A percentile compares a stretch with the other conserved stretches of the same genome.
Conservation (phyloP, 176 grass and related monocot species). For the Lolium rigidum region DNA sequence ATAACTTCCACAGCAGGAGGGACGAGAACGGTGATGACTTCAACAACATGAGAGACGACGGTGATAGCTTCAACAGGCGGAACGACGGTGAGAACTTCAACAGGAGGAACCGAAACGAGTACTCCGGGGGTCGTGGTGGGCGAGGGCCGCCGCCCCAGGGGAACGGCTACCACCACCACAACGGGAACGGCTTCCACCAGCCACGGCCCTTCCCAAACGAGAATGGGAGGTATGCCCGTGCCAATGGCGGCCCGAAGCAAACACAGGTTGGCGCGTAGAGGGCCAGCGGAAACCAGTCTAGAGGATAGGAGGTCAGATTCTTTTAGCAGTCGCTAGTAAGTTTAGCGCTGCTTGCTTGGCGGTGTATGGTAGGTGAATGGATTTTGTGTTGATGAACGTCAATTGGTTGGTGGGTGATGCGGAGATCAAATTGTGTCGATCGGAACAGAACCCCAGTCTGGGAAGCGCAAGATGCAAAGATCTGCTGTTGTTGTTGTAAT, state of each 20-base stretch:
- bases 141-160: constrained; percentile 20
- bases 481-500: neutral
- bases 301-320: neutral
- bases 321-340: constrained; percentile 14
- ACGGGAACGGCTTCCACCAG: constrained; percentile 40
- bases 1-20: constrained; percentile 29
- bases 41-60: constrained; percentile 35
- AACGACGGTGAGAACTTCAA: constrained; percentile 29
- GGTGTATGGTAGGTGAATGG: constrained; percentile 11
- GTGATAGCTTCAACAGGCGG: constrained; percentile 35
- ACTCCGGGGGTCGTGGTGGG: constrained; percentile 42
- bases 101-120: constrained; percentile 49
- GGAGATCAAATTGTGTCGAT: neutral
- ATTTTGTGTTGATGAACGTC: constrained; percentile 11
- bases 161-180: constrained; percentile 41
- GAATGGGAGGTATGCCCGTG: constrained; percentile 37
- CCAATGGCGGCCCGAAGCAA: constrained; percentile 39
- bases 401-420: constrained; percentile 10
- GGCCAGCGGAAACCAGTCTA: constrained; percentile 10
- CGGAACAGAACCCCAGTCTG: neutral
- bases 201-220: constrained; percentile 43
- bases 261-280: constrained; percentile 27
- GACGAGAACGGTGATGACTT: constrained; percentile 31
- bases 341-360: neutral
- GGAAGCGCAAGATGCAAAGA: constrained; percentile 12